Evolutionary conservation across 202 grass and related monocot genomes (phyloP), one percentile per base, ranked within the genome.

Genomic region (Dendrocalamus latiflorus): DNA sequence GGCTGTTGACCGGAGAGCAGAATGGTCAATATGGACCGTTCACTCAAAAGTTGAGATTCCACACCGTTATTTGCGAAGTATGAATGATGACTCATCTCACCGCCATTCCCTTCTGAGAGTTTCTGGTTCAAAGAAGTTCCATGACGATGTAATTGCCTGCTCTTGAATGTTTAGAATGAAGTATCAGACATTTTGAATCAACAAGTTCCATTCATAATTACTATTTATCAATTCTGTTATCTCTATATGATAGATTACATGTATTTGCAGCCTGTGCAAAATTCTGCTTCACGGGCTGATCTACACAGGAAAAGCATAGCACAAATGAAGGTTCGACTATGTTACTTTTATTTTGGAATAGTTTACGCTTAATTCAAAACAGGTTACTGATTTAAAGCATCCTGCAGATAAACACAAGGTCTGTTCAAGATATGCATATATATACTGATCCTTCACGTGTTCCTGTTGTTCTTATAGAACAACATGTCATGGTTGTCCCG

Each of bases 21-120:
- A 99, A 83, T 99, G 96, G 96, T 95, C 96, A 79, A 95, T 98
- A 83, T 98, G 96, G 96, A 95, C 89, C 16, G 84, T 95, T 87
- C 86, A 98, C 87, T 95, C 91, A n/a, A 98, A 90, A 74, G 87
- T 92, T 3, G 91, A 99, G 62, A 91, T 95, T 38, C 91, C 93
- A 11, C 91, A 95, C 75, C 89, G 83, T 34, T 99, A 99, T 85
- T 83, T 96, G 75, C 81, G 81, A 60, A 96, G 86, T 73, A 83
- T 70, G 51, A 71, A 13, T 65, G 93, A 93, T 61, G 96, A 99
- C 10, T 92, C 93, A 64, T 89, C 91, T 65, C 87, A 95, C 45
- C 96, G 75, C 36, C 87, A 92, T 78, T 87, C 84, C 20, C 88
- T 92, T 70, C 81, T 83, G 70, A 94, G 91, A 87, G 74, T 87